phyloP scores from a whole-genome alignment of 441 rosid genomes.

The Syzygium malaccense region DNA sequence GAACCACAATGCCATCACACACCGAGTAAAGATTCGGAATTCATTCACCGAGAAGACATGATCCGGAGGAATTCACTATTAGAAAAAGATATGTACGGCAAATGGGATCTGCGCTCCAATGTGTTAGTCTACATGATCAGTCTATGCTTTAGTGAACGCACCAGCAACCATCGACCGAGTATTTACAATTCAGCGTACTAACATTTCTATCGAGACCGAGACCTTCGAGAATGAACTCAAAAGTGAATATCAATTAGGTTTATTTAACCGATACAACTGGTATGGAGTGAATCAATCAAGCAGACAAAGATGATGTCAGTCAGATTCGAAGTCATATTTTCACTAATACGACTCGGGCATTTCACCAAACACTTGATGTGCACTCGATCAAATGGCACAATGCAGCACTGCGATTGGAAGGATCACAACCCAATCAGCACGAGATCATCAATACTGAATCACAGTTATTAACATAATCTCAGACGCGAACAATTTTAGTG shows the following conservation, averaged over 20 bases:
- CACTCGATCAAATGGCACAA: neutral
- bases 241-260: too few relatives aligned
- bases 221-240: too few relatives aligned
- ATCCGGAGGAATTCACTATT: neutral
- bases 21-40: too few relatives aligned
- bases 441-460: neutral
- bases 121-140: neutral
- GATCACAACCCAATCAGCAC: accelerated
- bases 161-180: neutral
- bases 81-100: neutral
- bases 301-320: neutral
- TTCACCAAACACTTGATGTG: neutral
- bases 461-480: too few relatives aligned
- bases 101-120: neutral
- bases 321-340: neutral
- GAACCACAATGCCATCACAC: too few relatives aligned
- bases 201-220: neutral
- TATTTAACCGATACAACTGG: neutral
- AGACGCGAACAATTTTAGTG: too few relatives aligned
- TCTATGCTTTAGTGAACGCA: neutral
- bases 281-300: neutral
- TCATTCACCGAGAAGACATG: neutral
- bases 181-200: too few relatives aligned
- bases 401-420: accelerated
- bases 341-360: accelerated